Conservation (phyloP, 2,329 filamentous ascomycete species). For the Herpotrichia juniperi region DNA sequence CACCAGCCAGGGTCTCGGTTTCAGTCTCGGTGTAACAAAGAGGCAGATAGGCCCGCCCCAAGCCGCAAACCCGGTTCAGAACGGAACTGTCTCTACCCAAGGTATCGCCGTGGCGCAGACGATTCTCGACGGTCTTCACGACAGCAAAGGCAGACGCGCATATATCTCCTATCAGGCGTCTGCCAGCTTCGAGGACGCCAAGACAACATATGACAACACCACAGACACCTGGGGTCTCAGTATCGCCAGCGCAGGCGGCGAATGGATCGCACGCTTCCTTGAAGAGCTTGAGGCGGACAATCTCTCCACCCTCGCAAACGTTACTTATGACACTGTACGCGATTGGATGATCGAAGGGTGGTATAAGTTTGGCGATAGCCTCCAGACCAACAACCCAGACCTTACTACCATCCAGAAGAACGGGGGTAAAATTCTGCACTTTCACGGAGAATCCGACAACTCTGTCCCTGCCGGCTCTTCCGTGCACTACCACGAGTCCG, state of each 20-base stretch:
- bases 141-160: conserved; percentile 47
- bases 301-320: conserved; percentile 29
- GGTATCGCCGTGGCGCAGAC: conserved; percentile 21
- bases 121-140: conserved; percentile 44
- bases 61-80: conserved; percentile 14
- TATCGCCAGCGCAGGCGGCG: conserved; percentile 42
- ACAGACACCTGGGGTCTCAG: conserved; percentile 39
- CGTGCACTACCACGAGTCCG: conserved; percentile 62
- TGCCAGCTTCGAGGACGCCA: conserved; percentile 41
- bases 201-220: conserved; percentile 42
- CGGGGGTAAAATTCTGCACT: conserved; percentile 64
- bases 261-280: conserved; percentile 53
- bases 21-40: too few relatives aligned
- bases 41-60: too few relatives aligned
- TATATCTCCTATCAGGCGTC: conserved; percentile 50
- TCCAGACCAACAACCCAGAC: conserved; percentile 62
- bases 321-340: conserved; percentile 68
- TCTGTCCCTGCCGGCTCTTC: conserved; percentile 61
- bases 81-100: conserved; percentile 36
- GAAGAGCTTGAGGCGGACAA: conserved; percentile 41
- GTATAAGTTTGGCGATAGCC: conserved; percentile 52
- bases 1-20: too few relatives aligned
- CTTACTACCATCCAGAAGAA: conserved; percentile 56
- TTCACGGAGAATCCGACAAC: conserved; percentile 63
- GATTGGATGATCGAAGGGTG: conserved; percentile 44